Conservation (phyloP, 2,329 filamentous ascomycete genomes). For the Teratosphaeria viscida region DNA sequence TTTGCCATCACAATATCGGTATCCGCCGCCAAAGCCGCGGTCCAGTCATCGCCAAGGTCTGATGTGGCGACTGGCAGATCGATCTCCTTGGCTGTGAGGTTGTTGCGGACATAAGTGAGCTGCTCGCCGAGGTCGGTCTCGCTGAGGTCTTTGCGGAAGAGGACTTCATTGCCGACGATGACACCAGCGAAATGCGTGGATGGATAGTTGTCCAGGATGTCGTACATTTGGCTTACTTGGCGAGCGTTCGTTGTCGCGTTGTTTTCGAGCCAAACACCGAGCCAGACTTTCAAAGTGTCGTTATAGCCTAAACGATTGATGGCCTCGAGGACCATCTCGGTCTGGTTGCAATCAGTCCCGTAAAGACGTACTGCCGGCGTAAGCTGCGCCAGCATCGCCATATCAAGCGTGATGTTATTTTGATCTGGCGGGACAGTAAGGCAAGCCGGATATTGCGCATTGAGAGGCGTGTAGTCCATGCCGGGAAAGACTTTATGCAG, state of each 20-base stretch:
- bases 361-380: constrained; percentile 84
- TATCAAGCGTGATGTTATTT: constrained; percentile 86
- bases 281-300: constrained; percentile 75
- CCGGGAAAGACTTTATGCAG: constrained; percentile 91
- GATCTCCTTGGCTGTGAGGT: constrained; percentile 57
- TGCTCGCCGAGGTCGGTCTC: constrained; percentile 51
- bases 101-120: constrained; percentile 58
- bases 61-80: constrained; percentile 73
- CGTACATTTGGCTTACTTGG: constrained; percentile 75
- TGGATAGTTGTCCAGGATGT: constrained; percentile 58
- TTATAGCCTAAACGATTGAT: constrained; percentile 61
- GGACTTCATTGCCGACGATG: constrained; percentile 54
- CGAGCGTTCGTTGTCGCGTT: constrained; percentile 75
- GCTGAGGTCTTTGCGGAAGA: constrained; percentile 57
- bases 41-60: constrained; percentile 86
- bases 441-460: constrained; percentile 83
- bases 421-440: constrained; percentile 66
- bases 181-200: constrained; percentile 47
- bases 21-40: constrained; percentile 51
- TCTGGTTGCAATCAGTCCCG: constrained; percentile 96
- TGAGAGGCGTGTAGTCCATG: constrained; percentile 89
- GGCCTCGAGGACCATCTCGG: constrained; percentile 80
- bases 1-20: constrained; percentile 93
- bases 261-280: constrained; percentile 84
- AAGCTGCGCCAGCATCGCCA: constrained; percentile 81